phyloP scores from a whole-genome alignment of 2,329 filamentous ascomycete species.

The Pezicula rhizophila region DNA sequence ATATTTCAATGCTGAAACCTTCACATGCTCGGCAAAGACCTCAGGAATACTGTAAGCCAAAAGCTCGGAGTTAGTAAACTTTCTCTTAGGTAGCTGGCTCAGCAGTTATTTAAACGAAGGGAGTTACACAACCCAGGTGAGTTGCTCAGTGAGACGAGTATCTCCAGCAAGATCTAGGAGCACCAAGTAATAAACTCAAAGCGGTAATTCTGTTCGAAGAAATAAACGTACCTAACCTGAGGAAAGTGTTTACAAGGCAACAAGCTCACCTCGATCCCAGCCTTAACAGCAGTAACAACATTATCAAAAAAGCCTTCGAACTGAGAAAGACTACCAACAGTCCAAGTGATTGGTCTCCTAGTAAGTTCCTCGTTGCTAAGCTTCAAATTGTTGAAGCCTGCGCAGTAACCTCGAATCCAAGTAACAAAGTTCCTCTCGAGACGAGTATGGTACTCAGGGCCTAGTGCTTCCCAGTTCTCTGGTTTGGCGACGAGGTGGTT shows the following conservation, averaged over 20 bases:
- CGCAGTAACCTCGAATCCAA: constrained; percentile 9
- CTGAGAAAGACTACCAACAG: constrained; percentile 5
- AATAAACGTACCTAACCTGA: constrained; percentile 2
- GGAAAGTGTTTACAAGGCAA: constrained; percentile 13
- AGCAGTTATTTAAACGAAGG: too few species aligned
- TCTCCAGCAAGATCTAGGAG: too few species aligned
- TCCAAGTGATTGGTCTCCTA: constrained; percentile 7
- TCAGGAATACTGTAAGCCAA: constrained; percentile 2
- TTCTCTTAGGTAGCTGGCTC: too few species aligned
- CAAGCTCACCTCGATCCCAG: constrained; percentile 5
- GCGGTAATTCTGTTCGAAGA: too few species aligned
- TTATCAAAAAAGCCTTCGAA: constrained; percentile 6
- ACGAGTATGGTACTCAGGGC: constrained; percentile 10
- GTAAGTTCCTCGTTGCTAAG: constrained; percentile 5
- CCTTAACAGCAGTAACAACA: constrained; percentile 6
- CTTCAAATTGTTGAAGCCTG: constrained; percentile 1
- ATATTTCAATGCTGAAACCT: neutral
- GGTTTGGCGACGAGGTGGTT: constrained; percentile 7
- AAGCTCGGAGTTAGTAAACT: too few species aligned
- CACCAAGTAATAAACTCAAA: too few species aligned
- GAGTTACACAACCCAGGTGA: too few species aligned
- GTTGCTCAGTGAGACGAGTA: too few species aligned
- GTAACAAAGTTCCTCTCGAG: constrained; percentile 12
- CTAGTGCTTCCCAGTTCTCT: constrained; percentile 8
- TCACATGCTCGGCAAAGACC: constrained; percentile 10